A percentile compares a stretch with the other conserved stretches of the same genome.
Evolutionary conservation across 2,329 filamentous ascomycete species (phyloP).

Genomic region (Penicillium sp.): DNA sequence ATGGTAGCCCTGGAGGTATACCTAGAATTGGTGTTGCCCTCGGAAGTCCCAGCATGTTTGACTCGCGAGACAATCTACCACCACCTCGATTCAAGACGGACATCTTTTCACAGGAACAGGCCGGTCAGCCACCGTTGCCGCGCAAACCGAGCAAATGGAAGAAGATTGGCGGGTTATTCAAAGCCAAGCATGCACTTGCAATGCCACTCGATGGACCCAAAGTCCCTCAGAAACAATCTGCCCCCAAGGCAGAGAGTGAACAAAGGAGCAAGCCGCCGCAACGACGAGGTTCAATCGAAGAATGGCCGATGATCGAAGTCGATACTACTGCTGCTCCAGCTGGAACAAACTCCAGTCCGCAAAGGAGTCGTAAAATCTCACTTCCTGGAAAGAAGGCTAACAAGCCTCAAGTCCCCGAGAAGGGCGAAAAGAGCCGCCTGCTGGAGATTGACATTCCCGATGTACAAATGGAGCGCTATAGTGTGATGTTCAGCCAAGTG

Average conservation of each 20-base stretch:
- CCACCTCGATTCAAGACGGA: constrained; percentile 25
- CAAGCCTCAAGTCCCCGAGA: constrained; percentile 20
- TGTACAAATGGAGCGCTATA: constrained; percentile 84
- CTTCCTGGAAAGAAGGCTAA: constrained; percentile 14
- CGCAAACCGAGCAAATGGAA: constrained; percentile 54
- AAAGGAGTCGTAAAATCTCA: constrained; percentile 24
- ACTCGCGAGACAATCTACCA: constrained; percentile 28
- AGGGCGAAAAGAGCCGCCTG: constrained; percentile 43
- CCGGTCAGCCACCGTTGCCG: constrained; percentile 27
- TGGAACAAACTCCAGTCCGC: constrained; percentile 4
- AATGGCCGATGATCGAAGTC: constrained; percentile 29
- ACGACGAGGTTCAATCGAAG: constrained; percentile 21
- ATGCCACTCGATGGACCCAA: constrained; percentile 38
- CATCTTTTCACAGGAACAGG: constrained; percentile 19
- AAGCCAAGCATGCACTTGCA: constrained; percentile 41
- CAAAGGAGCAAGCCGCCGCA: constrained; percentile 4
- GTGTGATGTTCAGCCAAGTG: constrained; percentile 86
- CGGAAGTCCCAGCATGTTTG: constrained; percentile 65
- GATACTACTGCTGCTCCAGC: constrained; percentile 10
- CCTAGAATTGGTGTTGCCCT: constrained; percentile 74
- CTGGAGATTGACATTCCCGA: constrained; percentile 82
- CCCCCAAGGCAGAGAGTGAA: not conserved
- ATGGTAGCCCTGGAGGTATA: constrained; percentile 41
- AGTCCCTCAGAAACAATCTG: not conserved
- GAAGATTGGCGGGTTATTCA: constrained; percentile 54